Base-by-base conservation (phyloP, 352 stramenopile species). In the Pythium phragmiticola region DNA sequence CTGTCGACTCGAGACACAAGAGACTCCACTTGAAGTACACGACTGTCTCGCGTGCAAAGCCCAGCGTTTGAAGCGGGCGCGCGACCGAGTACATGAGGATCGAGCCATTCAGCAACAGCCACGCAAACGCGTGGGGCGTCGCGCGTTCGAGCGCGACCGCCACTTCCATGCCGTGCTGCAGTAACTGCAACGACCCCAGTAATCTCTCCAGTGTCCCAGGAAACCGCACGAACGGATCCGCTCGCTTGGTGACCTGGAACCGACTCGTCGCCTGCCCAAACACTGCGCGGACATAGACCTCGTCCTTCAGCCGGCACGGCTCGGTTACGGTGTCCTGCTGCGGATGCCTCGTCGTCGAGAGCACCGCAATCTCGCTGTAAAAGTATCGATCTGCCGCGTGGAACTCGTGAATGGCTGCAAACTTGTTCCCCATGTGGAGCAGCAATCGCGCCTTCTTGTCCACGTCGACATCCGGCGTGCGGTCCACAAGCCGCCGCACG, bases 81-180 rank as follows among this genome's bases (percentile, higher is more conserved):
- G 73, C 73, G 23, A 88, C 76, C 34, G 75, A 74, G 45, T 83
- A 88, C 23, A 90, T 57, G 23, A 86, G 43, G 9, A 90, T 52
- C 2, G 82, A 82, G 0, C 85, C 85, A 19, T 94, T 92, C 17
- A 91, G 62, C 6, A 84, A 69, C 12, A 92, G 63, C 78, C 83
- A 92, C 46, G 78, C 63, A 42, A 75, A 81, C 28, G 70, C 60
- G 0, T 75, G 73, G 2, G 57, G 52, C 14, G 59, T 54, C 43
- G 69, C 23, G 13, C 53, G 60, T 48, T 89, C 82, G 34, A 88
- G 63, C 8, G 62, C 39, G 2, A 83, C 56, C 2, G 79, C 70
- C 0, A 60, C 49, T 39, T 86, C 68, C 69, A 90, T 88, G 12
- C 72, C 77, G 7, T 64, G 17, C 17, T 82, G 81, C 1, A 88